phyloP scores from a whole-genome alignment of 306 rosid genomes.

The Cicer arietinum region DNA sequence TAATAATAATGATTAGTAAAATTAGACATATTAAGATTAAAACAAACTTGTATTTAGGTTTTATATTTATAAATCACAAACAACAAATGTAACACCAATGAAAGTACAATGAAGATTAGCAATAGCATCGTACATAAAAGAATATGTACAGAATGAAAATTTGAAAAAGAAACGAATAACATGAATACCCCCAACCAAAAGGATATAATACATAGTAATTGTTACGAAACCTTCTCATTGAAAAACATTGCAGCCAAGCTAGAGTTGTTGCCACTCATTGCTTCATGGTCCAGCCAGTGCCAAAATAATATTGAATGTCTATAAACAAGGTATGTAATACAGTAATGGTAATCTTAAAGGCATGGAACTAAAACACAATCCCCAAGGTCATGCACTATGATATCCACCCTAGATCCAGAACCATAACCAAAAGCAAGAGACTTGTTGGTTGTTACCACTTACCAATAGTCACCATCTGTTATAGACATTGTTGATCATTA shows the following conservation, averaged over 20 bases:
- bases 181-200: conserved; percentile 14
- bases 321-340: not conserved
- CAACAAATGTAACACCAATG: conserved; percentile 28
- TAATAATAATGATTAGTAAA: conserved; percentile 38
- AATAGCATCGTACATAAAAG: not conserved
- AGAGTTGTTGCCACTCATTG: conserved; percentile 8
- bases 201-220: conserved; percentile 23
- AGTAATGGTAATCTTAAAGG: not conserved
- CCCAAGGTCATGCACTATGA: not conserved
- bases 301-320: conserved; percentile 23
- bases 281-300: not conserved
- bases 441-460: not conserved
- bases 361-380: not conserved
- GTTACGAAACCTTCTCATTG: not conserved
- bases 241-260: conserved; percentile 2
- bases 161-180: conserved; percentile 10
- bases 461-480: not conserved
- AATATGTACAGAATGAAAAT: not conserved
- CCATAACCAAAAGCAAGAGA: conserved; percentile 7
- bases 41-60: conserved; percentile 31
- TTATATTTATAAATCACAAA: conserved; percentile 21
- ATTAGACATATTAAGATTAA: conserved; percentile 31
- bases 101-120: conserved; percentile 17
- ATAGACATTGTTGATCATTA: not conserved
- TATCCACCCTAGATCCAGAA: conserved; percentile 9